Evolutionary conservation across 768 basidiomycete genomes (phyloP), one percentile per base, ranked within the genome.

Genomic region (Auriscalpium orientale): DNA sequence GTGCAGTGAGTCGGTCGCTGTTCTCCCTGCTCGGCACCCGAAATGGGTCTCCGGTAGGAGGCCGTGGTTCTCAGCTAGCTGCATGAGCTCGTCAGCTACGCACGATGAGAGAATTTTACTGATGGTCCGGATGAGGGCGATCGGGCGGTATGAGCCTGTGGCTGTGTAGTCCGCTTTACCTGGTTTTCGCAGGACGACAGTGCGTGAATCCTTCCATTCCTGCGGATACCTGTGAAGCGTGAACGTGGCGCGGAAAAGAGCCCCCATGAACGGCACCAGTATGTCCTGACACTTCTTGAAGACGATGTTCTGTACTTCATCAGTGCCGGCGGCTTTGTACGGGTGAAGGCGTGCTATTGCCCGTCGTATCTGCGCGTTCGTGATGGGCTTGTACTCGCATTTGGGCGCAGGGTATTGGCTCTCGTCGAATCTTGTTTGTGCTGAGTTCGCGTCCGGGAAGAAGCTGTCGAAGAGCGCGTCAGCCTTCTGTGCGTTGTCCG

Each of bases 401-500:
- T n/a, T 28, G 0, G 49, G 44, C 0, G 57, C 20, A 2, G 56
- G 66, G 40, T 66, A 67, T 1, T 22, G 7, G 43, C 16, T 53
- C 21, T 51, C 28, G 3, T 51, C 28, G 2, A 60, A 60, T 0
- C 60, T 21, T 1, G 36, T 22, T 4, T 49, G 16, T 3, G 2
- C 1, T 2, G 2, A 40, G 2, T 65, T 59, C 3, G 58, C 56
- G 7, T 49, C 22, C 8, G 62, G 64, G 28, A 72, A 71, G 56
- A 72, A 71, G 1, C 61, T 22, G 3, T 56, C 13, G 37, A 54
- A 53, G 1, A 72, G 60, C 0, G 57, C 8, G 0, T 54, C 2
- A 49, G 64, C 60, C 35, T 70, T 71, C 3, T 63, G 54, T 10
- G 55, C 20, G 44, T 72, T 71, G 0, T 20, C 38, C 7, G 49